phyloP scores from a whole-genome alignment of 1,284 basidiomycete genomes.

The Puccinia coronata region DNA sequence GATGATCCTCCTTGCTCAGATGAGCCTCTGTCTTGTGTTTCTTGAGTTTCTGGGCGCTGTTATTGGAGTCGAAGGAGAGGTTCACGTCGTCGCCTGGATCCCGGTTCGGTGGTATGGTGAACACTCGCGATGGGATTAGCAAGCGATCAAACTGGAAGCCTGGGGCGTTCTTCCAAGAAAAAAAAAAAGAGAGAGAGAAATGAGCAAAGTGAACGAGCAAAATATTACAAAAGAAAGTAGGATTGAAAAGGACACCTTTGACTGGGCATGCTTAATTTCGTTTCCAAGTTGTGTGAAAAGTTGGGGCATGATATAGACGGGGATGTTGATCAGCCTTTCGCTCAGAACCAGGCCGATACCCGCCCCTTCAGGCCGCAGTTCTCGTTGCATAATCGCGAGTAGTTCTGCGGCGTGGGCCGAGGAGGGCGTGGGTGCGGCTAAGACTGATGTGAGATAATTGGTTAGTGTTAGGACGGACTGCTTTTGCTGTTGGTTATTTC shows the following conservation, averaged over 20 bases:
- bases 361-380: constrained; percentile 23
- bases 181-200: background rate
- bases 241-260: constrained; percentile 17
- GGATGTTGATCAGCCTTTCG: constrained; percentile 48
- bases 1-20: background rate
- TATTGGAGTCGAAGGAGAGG: constrained; percentile 6
- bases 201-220: background rate
- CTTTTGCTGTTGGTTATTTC: constrained; percentile 22
- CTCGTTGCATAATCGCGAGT: background rate
- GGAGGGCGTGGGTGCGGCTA: constrained; percentile 2
- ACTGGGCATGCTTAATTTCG: constrained; percentile 49
- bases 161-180: constrained; percentile 38
- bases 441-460: constrained; percentile 29
- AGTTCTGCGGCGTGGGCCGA: constrained; percentile 32
- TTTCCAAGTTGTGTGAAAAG: constrained; percentile 31
- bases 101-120: constrained; percentile 1
- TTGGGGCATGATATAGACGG: constrained; percentile 42
- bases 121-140: constrained; percentile 40
- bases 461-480: constrained; percentile 36
- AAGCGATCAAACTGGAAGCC: constrained; percentile 35
- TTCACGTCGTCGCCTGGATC: constrained; percentile 32
- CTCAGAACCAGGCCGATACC: constrained; percentile 37
- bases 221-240: background rate
- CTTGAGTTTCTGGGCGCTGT: constrained; percentile 6
- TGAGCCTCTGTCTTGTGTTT: constrained; percentile 18